Evolutionary conservation across 805 yeast genomes (phyloP), one percentile per base, ranked within the genome.

Genomic region (Soucietia sequanensis): DNA sequence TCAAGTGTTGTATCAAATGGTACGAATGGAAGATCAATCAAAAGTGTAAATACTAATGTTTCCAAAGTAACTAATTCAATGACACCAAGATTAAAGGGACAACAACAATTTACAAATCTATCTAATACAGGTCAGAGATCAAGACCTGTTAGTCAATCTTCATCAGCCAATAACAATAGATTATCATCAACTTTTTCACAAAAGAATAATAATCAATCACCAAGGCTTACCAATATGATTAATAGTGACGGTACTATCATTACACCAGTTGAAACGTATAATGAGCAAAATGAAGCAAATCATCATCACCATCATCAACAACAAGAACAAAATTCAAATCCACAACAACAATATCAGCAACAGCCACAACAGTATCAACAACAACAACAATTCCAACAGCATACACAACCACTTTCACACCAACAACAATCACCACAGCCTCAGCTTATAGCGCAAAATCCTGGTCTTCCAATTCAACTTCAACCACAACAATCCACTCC

Each of bases 201-300:
- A 21, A 54, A 49, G 39, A 58, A 56, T 33, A 38, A 37, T 28
- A 53, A 47, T 36, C 57, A 54, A 23, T 62, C 70, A 4, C 71
- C 72, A 8, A 52, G 61, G 32, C 47, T 65, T 24, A 47, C 64
- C 28, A 67, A 65, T 43, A 58, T 66, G 60, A 66, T 67, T 31
- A 68, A 68, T 38, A 65, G 72, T 43, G 74, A 67, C 37, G 72
- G 72, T 2, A 68, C 74, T 3, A 60, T 65, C 8, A 62, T 66
- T 17, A 61, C 73, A 1, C 70, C 72, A 0, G 55, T 64, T 11
- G 72, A 62, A 7, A 47, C 64, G 3, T 30, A 18, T 10, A 36
- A 36, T 37, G 51, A 45, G 6, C 34, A 39, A 6, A 39, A 30
- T 8, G 30, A 24, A 18, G 26, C 14, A n/a, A 10, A 33, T 17